These are phyloP conservation scores for Wilhelminamyces savonicus DNA, from an alignment of 805 yeast genomes.

Conservation along the genomic window DNA sequence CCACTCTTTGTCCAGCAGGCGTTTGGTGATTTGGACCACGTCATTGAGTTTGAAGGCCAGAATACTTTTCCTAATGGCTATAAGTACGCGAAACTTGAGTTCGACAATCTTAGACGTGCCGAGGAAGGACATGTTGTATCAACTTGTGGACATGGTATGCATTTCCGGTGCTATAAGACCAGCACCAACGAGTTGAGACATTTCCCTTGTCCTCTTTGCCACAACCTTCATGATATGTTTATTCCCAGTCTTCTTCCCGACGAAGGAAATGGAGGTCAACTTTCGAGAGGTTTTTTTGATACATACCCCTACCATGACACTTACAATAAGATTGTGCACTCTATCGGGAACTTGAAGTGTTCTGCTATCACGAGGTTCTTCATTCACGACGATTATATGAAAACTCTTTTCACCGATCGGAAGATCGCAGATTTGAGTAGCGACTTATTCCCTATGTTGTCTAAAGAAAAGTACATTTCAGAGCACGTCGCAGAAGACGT, in stretches of 20 bases:
- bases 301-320: slow-evolving; percentile 14
- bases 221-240: slow-evolving; percentile 36
- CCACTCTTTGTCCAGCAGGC: no score
- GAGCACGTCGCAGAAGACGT: no score
- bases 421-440: no score
- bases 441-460: no score
- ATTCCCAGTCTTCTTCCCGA: slow-evolving; percentile 36
- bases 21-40: slow-evolving; percentile 21
- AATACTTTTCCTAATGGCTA: slow-evolving; percentile 12
- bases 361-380: slow-evolving; percentile 1
- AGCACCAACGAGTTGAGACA: slow-evolving; percentile 10
- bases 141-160: slow-evolving; percentile 52
- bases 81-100: slow-evolving; percentile 10
- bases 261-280: slow-evolving; percentile 15
- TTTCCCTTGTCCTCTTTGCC: slow-evolving; percentile 47
- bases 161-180: slow-evolving; percentile 35
- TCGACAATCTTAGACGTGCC: no score
- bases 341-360: slow-evolving; percentile 1
- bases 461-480: no score
- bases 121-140: slow-evolving; percentile 18
- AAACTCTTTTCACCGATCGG: no score
- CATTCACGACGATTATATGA: slow-evolving; percentile 10
- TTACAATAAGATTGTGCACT: slow-evolving; percentile 1
- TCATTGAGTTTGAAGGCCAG: no score
- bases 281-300: slow-evolving; percentile 4